A percentile compares a stretch with the other conserved stretches of the same genome.
Conservation (phyloP, 768 basidiomycete genomes). For the Termitomyces sp. region DNA sequence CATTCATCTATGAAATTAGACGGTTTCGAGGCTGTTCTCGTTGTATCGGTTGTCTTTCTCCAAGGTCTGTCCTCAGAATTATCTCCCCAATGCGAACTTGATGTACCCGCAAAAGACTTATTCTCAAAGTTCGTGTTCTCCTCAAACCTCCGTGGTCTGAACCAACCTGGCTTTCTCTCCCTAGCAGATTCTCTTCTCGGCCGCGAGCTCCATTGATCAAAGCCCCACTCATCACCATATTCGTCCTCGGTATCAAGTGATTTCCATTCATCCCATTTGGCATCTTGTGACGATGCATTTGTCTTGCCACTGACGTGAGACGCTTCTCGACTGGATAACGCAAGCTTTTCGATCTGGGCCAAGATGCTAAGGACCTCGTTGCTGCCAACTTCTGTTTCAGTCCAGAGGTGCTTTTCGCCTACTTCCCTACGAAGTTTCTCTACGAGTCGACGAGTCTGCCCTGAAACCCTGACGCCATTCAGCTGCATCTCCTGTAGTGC, state of each 20-base stretch:
- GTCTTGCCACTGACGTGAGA: not conserved
- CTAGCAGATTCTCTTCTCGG: not conserved
- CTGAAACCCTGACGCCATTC: constrained; percentile 68
- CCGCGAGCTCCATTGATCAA: constrained; percentile 1
- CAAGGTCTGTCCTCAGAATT: too few relatives aligned
- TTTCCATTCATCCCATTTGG: constrained; percentile 47
- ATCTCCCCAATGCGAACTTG: not conserved
- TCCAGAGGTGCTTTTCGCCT: constrained; percentile 46
- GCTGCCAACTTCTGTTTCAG: constrained; percentile 39
- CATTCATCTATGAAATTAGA: not conserved
- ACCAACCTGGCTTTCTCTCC: not conserved
- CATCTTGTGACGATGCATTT: constrained; percentile 3
- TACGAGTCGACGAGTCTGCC: constrained; percentile 52
- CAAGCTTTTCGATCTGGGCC: constrained; percentile 41
- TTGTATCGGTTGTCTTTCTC: not conserved
- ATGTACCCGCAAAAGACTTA: not conserved
- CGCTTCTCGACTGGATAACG: constrained; percentile 9
- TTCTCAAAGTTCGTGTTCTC: not conserved
- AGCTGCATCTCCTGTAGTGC: constrained; percentile 78
- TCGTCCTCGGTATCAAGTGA: constrained; percentile 20
- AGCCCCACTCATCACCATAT: constrained; percentile 18
- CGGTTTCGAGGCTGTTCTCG: not conserved
- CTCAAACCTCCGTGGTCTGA: not conserved
- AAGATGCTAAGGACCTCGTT: constrained; percentile 49
- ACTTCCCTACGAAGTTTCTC: constrained; percentile 62